Evolutionary conservation across 306 rosid species (phyloP).

Genomic region (Psophocarpus tetragonolobus): DNA sequence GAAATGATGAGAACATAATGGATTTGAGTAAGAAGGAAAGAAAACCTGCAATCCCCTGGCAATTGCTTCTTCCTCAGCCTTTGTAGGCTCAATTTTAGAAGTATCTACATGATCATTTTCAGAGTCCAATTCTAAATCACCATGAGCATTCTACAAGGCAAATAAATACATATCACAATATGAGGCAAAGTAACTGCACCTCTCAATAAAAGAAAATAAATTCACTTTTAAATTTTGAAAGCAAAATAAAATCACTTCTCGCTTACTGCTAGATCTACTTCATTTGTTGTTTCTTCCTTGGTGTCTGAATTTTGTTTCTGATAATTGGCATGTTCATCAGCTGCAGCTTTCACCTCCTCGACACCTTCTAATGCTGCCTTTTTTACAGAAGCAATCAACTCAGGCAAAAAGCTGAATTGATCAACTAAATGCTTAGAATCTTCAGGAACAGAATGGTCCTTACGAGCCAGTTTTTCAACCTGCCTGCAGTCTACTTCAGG

Average conservation of each 20-base stretch:
- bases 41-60: conserved; percentile 91
- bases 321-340: conserved; percentile 42
- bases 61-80: conserved; percentile 96
- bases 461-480: conserved; percentile 44
- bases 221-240: not conserved
- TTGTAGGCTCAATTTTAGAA: conserved; percentile 85
- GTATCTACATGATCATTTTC: conserved; percentile 63
- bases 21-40: conserved; percentile 31
- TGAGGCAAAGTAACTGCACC: conserved; percentile 31
- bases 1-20: conserved; percentile 8
- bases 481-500: conserved; percentile 41
- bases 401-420: conserved; percentile 72
- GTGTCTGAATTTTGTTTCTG: conserved; percentile 35
- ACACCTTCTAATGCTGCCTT: conserved; percentile 69
- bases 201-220: not conserved
- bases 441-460: conserved; percentile 48
- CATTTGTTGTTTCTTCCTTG: conserved; percentile 57
- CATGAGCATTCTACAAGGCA: conserved; percentile 63
- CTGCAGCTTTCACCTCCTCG: conserved; percentile 58
- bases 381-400: conserved; percentile 84
- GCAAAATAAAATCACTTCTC: conserved; percentile 32
- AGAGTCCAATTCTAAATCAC: conserved; percentile 65
- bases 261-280: conserved; percentile 63
- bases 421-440: conserved; percentile 45
- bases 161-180: conserved; percentile 35